Evolutionary conservation across 2,329 filamentous ascomycete species (phyloP), one percentile per base, ranked within the genome.

Genomic region (Colletotrichum phormii): DNA sequence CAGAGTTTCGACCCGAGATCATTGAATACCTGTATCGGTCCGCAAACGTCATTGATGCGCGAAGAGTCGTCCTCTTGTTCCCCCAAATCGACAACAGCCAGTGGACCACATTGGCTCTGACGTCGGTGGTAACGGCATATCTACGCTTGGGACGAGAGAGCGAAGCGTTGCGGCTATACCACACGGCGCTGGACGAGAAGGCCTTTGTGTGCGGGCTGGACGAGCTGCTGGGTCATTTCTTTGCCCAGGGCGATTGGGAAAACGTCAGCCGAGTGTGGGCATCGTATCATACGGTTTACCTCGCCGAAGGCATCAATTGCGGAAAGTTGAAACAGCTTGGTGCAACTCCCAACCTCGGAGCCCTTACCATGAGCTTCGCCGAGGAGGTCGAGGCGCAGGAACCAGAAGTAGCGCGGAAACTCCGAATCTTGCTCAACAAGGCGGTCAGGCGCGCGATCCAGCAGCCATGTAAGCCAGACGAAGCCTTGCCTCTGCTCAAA

Each of bases 61-160:
- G 82, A 76, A 84, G 86, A 67, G 82, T 87, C n/a, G 77, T 82
- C 4, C 81, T 85, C 3, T 72, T 89, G 2, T 87, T 89, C 63
- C 79, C 79, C 2, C 78, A 82, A 35, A 77, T 87, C 2, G 76
- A 81, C 0, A 46, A 75, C 2, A 74, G 80, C 0, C 69, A 78
- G 7, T 88, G 86, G 87, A 82, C 83, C 18, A 78, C 84, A 13
- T 76, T 80, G 3, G 69, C 82, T 4, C 81, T 88, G 4, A 76
- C 81, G 2, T 81, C 83, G 0, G 85, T 81, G 9, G 77, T 89
- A 5, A 77, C 81, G 11, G 82, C 86, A 3, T 81, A 85, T 35
- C 74, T 89, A 55, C 81, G 80, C 24, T 78, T 85, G 5, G 81
- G 83, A 15, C 82, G 87, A 35, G 65, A 78, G 5, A 18, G 77